These are phyloP conservation scores for Tuber indicum DNA, from an alignment of 495 filamentous ascomycete species.

Conservation along the genomic window DNA sequence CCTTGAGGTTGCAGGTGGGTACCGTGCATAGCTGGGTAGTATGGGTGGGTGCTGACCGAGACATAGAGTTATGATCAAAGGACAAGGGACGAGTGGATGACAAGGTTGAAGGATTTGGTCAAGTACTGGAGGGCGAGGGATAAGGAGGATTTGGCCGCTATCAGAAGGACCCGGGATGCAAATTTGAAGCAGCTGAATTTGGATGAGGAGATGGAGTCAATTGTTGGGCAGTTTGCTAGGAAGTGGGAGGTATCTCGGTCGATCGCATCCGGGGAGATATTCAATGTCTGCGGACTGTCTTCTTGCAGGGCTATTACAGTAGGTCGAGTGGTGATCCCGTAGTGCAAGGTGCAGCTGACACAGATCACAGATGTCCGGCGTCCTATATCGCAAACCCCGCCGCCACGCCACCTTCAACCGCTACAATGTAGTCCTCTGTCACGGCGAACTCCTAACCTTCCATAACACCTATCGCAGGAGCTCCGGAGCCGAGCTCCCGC, in stretches of 20 bases:
- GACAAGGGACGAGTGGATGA: slow-evolving; percentile 61
- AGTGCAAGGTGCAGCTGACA: slow-evolving; percentile 6
- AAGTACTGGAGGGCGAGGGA: slow-evolving; percentile 62
- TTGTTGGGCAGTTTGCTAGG: slow-evolving; percentile 59
- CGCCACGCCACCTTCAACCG: slow-evolving; percentile 58
- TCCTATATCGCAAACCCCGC: slow-evolving; percentile 61
- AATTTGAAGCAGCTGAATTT: slow-evolving; percentile 61
- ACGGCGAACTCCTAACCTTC: slow-evolving; percentile 61
- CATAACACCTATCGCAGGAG: slow-evolving; percentile 51
- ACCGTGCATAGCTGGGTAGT: not conserved
- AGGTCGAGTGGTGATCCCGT: slow-evolving; percentile 12
- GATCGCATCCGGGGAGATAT: slow-evolving; percentile 58
- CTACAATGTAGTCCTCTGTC: slow-evolving; percentile 57
- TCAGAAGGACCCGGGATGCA: slow-evolving; percentile 52
- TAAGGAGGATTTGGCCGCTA: slow-evolving; percentile 52
- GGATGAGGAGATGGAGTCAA: slow-evolving; percentile 64
- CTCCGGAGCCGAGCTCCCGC: slow-evolving; percentile 54
- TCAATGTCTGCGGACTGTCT: slow-evolving; percentile 63
- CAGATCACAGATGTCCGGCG: slow-evolving; percentile 52
- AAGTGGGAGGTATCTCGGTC: slow-evolving; percentile 70
- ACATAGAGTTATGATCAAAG: slow-evolving; percentile 43
- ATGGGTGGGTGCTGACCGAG: slow-evolving; percentile 45
- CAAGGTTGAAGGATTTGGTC: slow-evolving; percentile 53
- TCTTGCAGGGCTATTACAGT: slow-evolving; percentile 61
- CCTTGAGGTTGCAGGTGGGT: slow-evolving; percentile 55